phyloP scores from a whole-genome alignment of 352 stramenopile genomes.

The Pilasporangium apinafurcum region DNA sequence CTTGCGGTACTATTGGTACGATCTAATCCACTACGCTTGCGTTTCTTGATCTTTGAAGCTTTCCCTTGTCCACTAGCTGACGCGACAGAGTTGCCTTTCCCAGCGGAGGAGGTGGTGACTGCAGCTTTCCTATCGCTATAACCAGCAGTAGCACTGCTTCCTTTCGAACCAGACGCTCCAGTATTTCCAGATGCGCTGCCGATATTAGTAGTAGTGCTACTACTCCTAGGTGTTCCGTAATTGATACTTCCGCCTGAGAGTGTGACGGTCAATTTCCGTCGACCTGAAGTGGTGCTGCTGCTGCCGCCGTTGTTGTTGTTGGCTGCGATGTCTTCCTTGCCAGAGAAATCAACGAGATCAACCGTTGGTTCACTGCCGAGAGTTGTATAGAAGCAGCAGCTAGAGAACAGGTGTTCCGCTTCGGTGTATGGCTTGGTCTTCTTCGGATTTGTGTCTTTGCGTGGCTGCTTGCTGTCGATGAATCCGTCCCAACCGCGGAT shows the following conservation, averaged over 20 bases:
- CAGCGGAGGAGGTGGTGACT: conserved; percentile 1
- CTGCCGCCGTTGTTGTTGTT: conserved; percentile 27
- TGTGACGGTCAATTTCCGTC: conserved; percentile 41
- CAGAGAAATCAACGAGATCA: conserved; percentile 40
- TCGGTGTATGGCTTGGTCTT: conserved; percentile 79
- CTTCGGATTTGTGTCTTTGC: conserved; percentile 71
- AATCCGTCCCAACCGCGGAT: conserved; percentile 85
- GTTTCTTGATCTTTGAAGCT: conserved; percentile 45
- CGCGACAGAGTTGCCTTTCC: conserved; percentile 11
- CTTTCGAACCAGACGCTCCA: neutral
- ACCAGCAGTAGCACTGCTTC: neutral
- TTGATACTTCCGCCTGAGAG: conserved; percentile 16
- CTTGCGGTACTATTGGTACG: conserved; percentile 6
- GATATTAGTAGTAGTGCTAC: conserved; percentile 3
- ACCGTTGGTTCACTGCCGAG: conserved; percentile 44
- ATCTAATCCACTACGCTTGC: conserved; percentile 30
- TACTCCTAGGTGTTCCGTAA: conserved; percentile 2
- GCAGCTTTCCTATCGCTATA: conserved; percentile 13
- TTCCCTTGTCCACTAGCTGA: conserved; percentile 14
- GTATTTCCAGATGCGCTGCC: neutral
- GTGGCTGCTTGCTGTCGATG: conserved; percentile 71
- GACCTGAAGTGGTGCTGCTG: conserved; percentile 3
- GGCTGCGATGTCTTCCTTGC: conserved; percentile 1
- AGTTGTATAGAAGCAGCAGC: conserved; percentile 56
- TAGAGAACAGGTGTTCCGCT: conserved; percentile 74